Base-by-base conservation (phyloP, 208 protist genomes). In the Crithidia fasciculata region DNA sequence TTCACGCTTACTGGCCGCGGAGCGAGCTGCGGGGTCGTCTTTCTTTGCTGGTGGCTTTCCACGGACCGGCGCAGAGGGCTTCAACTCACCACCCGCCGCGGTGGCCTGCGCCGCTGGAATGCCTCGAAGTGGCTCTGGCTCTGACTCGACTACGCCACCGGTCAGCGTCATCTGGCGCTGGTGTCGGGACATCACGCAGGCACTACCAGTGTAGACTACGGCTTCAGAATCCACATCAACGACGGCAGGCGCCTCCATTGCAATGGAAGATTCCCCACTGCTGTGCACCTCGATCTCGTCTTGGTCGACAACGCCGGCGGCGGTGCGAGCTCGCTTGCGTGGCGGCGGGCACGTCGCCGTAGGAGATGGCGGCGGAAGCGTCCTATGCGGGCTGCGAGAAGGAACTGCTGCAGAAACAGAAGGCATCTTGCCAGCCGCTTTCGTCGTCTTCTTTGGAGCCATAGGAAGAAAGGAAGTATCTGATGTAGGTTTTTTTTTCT, bases 131-230 rank as follows among this genome's bases (percentile, higher is more conserved):
- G 28, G 10, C 16, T 9, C 10, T 47, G 40, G 50, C 60, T 18
- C 39, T 45, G 71, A 56, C 45, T 44, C 43, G 47, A 67, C 63
- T 8, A 65, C 40, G 18, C 60, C 65, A 16, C 65, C 57, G 2
- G 50, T 50, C 52, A 68, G 55, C 12, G 73, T 78, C 1, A 59
- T 69, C 55, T 72, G 73, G 10, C 59, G 66, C 41, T 16, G 8
- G 44, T 45, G 44, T n/a, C 18, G 45, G 15, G 5, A n/a, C 16
- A 9, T 2, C 4, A 3, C 0, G 58, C 10, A 8, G 57, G 28
- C 57, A 16, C 3, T 39, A 5, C 41, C 10, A 7, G 39, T 50
- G 41, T 39, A 0, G 41, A 5, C 6, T 9, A 43, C 45, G 41
- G 41, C 37, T 5, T 61, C 56, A 5, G 28, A 28, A 28, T 68